Evolutionary conservation across 2,329 filamentous ascomycete genomes (phyloP).

Genomic region (Talaromyces sp.): DNA sequence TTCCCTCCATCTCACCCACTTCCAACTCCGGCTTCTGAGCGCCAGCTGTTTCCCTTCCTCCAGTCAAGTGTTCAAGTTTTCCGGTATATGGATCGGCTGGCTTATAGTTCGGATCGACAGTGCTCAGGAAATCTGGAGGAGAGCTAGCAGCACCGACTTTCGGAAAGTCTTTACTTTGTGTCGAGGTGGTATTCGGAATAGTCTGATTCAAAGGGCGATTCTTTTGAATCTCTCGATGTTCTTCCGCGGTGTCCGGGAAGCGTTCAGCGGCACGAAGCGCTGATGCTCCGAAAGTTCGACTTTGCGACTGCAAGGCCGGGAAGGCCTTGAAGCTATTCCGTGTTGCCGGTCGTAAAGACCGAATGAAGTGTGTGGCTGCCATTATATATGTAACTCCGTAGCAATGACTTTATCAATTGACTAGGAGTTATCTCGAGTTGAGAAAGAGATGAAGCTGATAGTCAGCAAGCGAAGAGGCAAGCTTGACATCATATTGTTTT

Average conservation of each 20-base stretch:
- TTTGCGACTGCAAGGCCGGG: constrained; percentile 10
- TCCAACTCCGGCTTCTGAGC: constrained; percentile 65
- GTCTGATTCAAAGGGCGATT: constrained; percentile 61
- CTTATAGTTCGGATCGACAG: constrained; percentile 55
- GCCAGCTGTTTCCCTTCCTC: constrained; percentile 57
- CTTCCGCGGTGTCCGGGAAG: constrained; percentile 43
- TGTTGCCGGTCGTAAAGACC: constrained; percentile 5
- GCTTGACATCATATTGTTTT: constrained; percentile 22
- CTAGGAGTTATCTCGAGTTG: background rate
- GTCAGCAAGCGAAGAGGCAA: constrained; percentile 8
- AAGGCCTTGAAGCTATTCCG: constrained; percentile 4
- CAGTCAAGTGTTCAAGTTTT: constrained; percentile 65
- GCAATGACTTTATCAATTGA: background rate
- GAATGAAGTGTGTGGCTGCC: constrained; percentile 13
- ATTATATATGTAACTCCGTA: constrained; percentile 7
- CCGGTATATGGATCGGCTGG: constrained; percentile 62
- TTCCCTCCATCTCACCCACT: constrained; percentile 84
- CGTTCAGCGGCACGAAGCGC: constrained; percentile 13
- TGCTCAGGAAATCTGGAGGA: constrained; percentile 61
- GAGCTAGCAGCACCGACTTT: constrained; percentile 56
- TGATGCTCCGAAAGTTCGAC: constrained; percentile 17
- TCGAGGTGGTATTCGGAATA: constrained; percentile 64
- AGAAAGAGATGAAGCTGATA: background rate
- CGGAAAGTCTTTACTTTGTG: constrained; percentile 63
- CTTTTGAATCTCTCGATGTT: constrained; percentile 57